Evolutionary conservation across 1,284 basidiomycete genomes (phyloP).

Genomic region (Polyporus tsugae): DNA sequence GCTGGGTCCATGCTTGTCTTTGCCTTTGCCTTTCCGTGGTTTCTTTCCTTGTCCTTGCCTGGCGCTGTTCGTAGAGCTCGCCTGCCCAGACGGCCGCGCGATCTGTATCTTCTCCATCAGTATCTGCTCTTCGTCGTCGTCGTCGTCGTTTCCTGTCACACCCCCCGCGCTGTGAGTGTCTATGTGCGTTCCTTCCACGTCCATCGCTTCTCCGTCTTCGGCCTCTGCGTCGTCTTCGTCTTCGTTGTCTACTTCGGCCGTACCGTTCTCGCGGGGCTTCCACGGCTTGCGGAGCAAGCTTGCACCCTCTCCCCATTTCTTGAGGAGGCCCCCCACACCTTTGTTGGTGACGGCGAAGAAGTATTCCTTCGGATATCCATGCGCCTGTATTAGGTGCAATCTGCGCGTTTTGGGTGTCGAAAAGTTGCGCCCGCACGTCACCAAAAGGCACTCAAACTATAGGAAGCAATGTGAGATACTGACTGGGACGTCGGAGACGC

Average conservation of each 20-base stretch:
- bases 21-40: slow-evolving; percentile 9
- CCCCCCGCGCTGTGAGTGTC: background rate
- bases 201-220: slow-evolving; percentile 8
- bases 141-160: background rate
- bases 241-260: slow-evolving; percentile 38
- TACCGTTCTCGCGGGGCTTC: slow-evolving; percentile 54
- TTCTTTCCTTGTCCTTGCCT: background rate
- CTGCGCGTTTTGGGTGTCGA: slow-evolving; percentile 79
- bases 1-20: slow-evolving; percentile 2
- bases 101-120: slow-evolving; percentile 27
- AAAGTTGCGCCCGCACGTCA: slow-evolving; percentile 72
- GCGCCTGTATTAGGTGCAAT: slow-evolving; percentile 83
- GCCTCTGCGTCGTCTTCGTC: slow-evolving; percentile 37
- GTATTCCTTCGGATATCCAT: slow-evolving; percentile 86
- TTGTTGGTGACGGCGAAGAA: slow-evolving; percentile 91
- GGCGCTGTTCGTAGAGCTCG: background rate
- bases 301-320: slow-evolving; percentile 81
- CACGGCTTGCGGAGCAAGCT: slow-evolving; percentile 77
- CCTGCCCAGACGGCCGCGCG: slow-evolving; percentile 11
- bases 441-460: slow-evolving; percentile 86
- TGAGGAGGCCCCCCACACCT: slow-evolving; percentile 80
- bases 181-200: background rate
- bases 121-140: slow-evolving; percentile 26
- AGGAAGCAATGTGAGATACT: background rate
- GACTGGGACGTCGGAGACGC: slow-evolving; percentile 1